Evolutionary conservation across 2,329 filamentous ascomycete species (phyloP).

Genomic region (Neobulgaria alba): DNA sequence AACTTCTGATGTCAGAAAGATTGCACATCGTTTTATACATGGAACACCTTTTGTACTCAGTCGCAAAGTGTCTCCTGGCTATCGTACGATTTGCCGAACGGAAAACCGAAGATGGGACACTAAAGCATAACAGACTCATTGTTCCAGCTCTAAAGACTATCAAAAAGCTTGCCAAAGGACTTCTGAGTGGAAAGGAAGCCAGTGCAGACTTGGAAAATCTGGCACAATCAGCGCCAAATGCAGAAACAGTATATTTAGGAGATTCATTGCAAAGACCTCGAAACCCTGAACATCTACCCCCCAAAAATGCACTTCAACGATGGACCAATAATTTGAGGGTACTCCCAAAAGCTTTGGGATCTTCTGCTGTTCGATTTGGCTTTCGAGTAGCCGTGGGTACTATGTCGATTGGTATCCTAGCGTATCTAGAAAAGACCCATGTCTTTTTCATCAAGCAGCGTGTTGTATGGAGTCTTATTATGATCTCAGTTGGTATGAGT

Average conservation of each 20-base stretch:
- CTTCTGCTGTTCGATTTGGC: conserved; percentile 56
- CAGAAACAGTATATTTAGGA: conserved; percentile 46
- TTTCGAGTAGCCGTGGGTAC: conserved; percentile 62
- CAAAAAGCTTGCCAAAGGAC: conserved; percentile 50
- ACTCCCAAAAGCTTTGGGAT: conserved; percentile 50
- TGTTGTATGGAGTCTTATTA: conserved; percentile 67
- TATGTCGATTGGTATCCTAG: conserved; percentile 59
- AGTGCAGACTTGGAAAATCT: conserved; percentile 36
- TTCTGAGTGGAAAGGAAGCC: conserved; percentile 44
- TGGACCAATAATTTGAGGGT: conserved; percentile 49
- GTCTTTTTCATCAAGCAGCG: conserved; percentile 59
- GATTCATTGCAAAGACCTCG: conserved; percentile 32
- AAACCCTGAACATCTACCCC: conserved; percentile 64
- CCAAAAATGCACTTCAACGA: conserved; percentile 48
- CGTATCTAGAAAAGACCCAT: conserved; percentile 55
- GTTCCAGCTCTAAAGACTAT: conserved; percentile 52
- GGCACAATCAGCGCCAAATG: conserved; percentile 38
- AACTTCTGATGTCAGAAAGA: conserved; percentile 34
- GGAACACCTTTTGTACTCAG: conserved; percentile 53
- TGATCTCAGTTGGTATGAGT: conserved; percentile 30
- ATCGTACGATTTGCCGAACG: conserved; percentile 57
- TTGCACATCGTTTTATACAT: conserved; percentile 61
- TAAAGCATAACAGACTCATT: conserved; percentile 50
- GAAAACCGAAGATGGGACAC: conserved; percentile 51
- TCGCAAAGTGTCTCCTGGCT: conserved; percentile 49